Conservation (phyloP, 441 rosid genomes). For the Populus trichocarpa region DNA sequence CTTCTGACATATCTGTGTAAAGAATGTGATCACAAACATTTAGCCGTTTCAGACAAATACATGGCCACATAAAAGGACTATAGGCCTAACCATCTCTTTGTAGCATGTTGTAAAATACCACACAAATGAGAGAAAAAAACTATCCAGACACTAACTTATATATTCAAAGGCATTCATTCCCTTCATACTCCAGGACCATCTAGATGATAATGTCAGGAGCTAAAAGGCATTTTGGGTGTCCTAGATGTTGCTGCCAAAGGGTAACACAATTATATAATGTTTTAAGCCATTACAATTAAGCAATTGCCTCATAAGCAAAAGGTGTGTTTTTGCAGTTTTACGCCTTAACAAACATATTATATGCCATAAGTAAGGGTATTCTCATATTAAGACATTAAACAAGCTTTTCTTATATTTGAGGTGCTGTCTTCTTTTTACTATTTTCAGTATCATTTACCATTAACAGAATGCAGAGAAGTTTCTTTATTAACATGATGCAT, state of each 20-base stretch:
- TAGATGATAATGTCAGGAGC: neutral
- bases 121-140: neutral
- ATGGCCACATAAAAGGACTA: neutral
- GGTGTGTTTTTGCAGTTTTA: neutral
- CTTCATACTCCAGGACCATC: neutral
- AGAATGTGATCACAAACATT: constrained; percentile 4
- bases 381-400: neutral
- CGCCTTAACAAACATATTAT: neutral
- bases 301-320: neutral
- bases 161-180: neutral
- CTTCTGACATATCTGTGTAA: constrained; percentile 64
- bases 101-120: neutral
- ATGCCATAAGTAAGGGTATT: neutral
- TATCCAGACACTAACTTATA: too few relatives aligned
- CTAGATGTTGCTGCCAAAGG: neutral
- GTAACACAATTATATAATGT: neutral
- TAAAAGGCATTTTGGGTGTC: neutral
- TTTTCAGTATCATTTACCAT: neutral
- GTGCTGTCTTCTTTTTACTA: neutral
- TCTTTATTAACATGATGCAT: neutral
- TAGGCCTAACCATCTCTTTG: neutral
- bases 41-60: constrained; percentile 12
- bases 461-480: neutral
- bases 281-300: neutral
- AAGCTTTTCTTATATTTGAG: neutral